phyloP scores from a whole-genome alignment of 1,284 basidiomycete genomes.

The Cutaneotrichosporon sp. region DNA sequence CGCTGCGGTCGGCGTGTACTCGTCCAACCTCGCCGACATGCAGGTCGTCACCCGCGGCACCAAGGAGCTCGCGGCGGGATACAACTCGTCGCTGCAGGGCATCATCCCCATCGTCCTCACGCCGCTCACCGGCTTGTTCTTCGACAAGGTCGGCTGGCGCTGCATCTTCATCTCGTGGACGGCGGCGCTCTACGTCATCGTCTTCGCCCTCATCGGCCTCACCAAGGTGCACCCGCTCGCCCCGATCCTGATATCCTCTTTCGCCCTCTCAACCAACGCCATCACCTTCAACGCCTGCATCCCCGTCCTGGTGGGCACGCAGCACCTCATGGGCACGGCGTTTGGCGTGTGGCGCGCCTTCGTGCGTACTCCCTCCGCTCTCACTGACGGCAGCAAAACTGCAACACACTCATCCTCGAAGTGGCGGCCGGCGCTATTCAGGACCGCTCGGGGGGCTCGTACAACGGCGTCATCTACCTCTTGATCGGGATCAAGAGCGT shows the following conservation, averaged over 20 bases:
- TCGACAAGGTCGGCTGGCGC: conserved; percentile 29
- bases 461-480: conserved; percentile 46
- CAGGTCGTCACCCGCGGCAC: conserved; percentile 44
- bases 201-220: conserved; percentile 46
- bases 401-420: conserved; percentile 38
- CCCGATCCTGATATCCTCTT: conserved; percentile 41
- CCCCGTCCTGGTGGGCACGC: conserved; percentile 46
- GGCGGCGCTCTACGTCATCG: conserved; percentile 46
- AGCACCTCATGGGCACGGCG: conserved; percentile 42
- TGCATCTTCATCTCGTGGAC: conserved; percentile 32
- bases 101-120: conserved; percentile 50
- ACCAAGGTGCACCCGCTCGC: conserved; percentile 45
- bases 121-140: conserved; percentile 37
- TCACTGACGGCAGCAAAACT: neutral
- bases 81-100: conserved; percentile 41
- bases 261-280: conserved; percentile 42
- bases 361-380: neutral
- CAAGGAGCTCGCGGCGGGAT: conserved; percentile 42
- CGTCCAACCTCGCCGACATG: conserved; percentile 46
- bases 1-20: conserved; percentile 42
- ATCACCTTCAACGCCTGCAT: conserved; percentile 47
- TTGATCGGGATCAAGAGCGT: conserved; percentile 49
- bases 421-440: conserved; percentile 47
- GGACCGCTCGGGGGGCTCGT: conserved; percentile 39
- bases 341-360: conserved; percentile 46